phyloP scores from a whole-genome alignment of 306 rosid species.

The Lathyrus aphaca region DNA sequence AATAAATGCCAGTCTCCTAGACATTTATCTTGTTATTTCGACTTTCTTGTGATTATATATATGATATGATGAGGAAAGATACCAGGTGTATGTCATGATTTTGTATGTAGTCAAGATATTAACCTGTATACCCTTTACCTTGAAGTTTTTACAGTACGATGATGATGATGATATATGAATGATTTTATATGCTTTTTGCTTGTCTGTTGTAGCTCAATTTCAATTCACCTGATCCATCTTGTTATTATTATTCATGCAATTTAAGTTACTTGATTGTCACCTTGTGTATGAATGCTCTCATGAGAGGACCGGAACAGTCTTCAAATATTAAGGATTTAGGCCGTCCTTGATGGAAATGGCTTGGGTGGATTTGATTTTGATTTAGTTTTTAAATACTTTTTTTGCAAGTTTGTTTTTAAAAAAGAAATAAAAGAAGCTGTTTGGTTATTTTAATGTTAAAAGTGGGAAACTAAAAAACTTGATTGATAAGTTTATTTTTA shows the following conservation, averaged over 20 bases:
- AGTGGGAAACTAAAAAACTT: too few relatives aligned
- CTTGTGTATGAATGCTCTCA: neutral
- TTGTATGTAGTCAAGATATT: conserved; percentile 53
- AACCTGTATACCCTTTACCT: conserved; percentile 33
- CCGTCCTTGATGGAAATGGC: too few relatives aligned
- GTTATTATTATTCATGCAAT: conserved; percentile 11
- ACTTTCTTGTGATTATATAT: conserved; percentile 50
- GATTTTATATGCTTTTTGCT: conserved; percentile 31
- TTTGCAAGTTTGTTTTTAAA: too few relatives aligned
- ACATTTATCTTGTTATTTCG: conserved; percentile 37
- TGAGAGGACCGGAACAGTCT: neutral
- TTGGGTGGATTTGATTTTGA: too few relatives aligned
- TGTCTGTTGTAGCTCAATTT: conserved; percentile 29
- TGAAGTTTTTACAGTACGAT: conserved; percentile 34
- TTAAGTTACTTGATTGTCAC: neutral
- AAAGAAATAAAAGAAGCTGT: too few relatives aligned
- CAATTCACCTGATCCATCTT: neutral
- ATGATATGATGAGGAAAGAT: conserved; percentile 40
- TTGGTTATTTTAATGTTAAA: too few relatives aligned
- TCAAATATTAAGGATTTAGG: too few relatives aligned
- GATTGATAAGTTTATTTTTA: too few relatives aligned
- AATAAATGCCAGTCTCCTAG: conserved; percentile 45
- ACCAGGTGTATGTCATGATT: conserved; percentile 45
- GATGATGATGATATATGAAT: conserved; percentile 36
- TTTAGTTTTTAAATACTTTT: too few relatives aligned